These are phyloP conservation scores for Gynandropsis gynandra DNA, from an alignment of 345 rosid genomes.

Conservation along the genomic window DNA sequence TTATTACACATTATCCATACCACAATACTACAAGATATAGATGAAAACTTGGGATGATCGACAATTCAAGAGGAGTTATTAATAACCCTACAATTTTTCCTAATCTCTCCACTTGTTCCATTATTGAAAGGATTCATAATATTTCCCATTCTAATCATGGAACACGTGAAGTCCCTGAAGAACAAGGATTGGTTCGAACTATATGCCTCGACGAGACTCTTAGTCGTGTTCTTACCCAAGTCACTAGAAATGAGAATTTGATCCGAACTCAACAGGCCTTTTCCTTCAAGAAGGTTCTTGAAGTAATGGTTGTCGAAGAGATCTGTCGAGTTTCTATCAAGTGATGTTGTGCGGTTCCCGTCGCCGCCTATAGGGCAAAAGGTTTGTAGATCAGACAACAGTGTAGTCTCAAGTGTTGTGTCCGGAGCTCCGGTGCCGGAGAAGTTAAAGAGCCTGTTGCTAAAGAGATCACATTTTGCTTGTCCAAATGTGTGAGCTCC, in stretches of 20 bases:
- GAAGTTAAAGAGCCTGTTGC: constrained; percentile 53
- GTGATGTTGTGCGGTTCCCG: constrained; percentile 31
- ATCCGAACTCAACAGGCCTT: constrained; percentile 55
- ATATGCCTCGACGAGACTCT: constrained; percentile 41
- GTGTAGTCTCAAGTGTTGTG: constrained; percentile 36
- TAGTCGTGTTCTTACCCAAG: constrained; percentile 42
- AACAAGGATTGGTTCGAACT: constrained; percentile 31
- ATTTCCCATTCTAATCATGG: constrained; percentile 73
- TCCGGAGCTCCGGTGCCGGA: constrained; percentile 35
- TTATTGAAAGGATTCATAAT: constrained; percentile 38
- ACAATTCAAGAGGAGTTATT: constrained; percentile 20
- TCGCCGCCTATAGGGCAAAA: constrained; percentile 49
- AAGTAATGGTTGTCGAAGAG: constrained; percentile 61
- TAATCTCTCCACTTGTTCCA: constrained; percentile 50
- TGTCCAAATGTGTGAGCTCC: constrained; percentile 64
- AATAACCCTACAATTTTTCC: constrained; percentile 50
- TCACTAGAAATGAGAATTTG: constrained; percentile 52
- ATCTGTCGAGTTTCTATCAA: constrained; percentile 48
- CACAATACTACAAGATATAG: too few relatives aligned
- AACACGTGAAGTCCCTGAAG: constrained; percentile 38
- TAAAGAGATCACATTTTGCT: constrained; percentile 51
- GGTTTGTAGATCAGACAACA: constrained; percentile 35
- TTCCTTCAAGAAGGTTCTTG: constrained; percentile 42
- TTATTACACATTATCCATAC: too few relatives aligned
- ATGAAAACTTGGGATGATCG: too few relatives aligned